Evolutionary conservation across 106 monocot genomes (phyloP), one percentile per base, ranked within the genome.

Genomic region (Acorus calamus): DNA sequence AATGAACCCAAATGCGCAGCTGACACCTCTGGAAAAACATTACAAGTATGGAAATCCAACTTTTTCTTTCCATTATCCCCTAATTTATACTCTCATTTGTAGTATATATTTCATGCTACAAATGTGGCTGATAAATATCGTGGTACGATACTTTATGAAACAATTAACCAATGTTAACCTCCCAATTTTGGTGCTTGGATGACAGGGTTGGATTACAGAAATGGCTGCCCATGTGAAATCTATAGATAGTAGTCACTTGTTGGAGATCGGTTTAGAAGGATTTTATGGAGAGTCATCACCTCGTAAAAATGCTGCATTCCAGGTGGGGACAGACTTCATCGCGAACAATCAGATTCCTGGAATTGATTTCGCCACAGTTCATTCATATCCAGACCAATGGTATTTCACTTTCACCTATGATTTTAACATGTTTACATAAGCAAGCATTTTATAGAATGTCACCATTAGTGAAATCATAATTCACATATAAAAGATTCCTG

Each of bases 361-460:
- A 44, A 84, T 92, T 11, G 91, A 92, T 62, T 92, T 92, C 7
- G 91, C 91, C 49, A 92, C 91, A n/a, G 47, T 92, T 53, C 91
- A 87, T 68, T 92, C 83, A 11, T 92, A 92, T 58, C 91, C 91
- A 14, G 91, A 92, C 58, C 83, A 84, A 77, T 92, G 91, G 90
- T 91, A 80, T 46, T 3, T 53, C 5, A 47, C 8, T 4, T 9
- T 42, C 5, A 47, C 9, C 3, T 10, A 49, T 2, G 4, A 13
- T 47, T 12, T 69, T 11, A 8, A 28, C 4, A 54, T 42, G 12
- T n/a, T 9, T 2, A 5, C 13, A 46, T 12, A 63, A n/a, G 12
- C 9, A 11, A 11, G 44, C 4, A 45, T 59, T 50, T 28, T 28
- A 28, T 28, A 28, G 28, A 28, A 28, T 28, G 28, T 28, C 28